Percentiles rank a stretch among this genome's conserved stretches.
These are phyloP conservation scores for Fomitopsis betulina DNA, from an alignment of 1,284 basidiomycete species.

Conservation along the genomic window DNA sequence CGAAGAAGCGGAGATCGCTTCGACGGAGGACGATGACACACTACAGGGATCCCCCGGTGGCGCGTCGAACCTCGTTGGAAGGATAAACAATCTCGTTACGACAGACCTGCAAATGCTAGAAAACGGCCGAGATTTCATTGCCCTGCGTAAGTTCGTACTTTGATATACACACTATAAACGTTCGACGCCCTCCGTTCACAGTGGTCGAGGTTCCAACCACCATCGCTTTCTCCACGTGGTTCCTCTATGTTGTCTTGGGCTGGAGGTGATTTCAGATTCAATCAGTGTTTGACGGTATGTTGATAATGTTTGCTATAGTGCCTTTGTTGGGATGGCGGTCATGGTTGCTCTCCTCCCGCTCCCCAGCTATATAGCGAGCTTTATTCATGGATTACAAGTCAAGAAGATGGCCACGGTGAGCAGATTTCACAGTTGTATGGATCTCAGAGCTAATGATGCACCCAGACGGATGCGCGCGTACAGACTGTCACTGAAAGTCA, in stretches of 20 bases:
- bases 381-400: slow-evolving; percentile 25
- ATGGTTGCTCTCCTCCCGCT: slow-evolving; percentile 51
- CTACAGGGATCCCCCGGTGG: slow-evolving; percentile 17
- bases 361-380: slow-evolving; percentile 32
- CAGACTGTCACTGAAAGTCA: slow-evolving; percentile 25
- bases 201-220: slow-evolving; percentile 30
- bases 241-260: slow-evolving; percentile 44
- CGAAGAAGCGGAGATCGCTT: slow-evolving; percentile 11
- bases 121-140: slow-evolving; percentile 30
- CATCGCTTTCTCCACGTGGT: slow-evolving; percentile 34
- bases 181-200: slow-evolving; percentile 11
- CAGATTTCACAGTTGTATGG: background rate
- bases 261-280: slow-evolving; percentile 32
- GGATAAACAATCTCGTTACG: slow-evolving; percentile 41
- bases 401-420: slow-evolving; percentile 28
- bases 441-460: background rate
- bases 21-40: background rate
- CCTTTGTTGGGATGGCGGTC: slow-evolving; percentile 44
- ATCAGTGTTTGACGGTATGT: background rate
- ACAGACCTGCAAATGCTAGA: slow-evolving; percentile 30
- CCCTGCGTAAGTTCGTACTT: slow-evolving; percentile 12
- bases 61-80: slow-evolving; percentile 32
- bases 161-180: background rate
- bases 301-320: slow-evolving; percentile 18
- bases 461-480: slow-evolving; percentile 39